Evolutionary conservation across 495 filamentous ascomycete genomes (phyloP).

Genomic region (Aspergillus baeticus): DNA sequence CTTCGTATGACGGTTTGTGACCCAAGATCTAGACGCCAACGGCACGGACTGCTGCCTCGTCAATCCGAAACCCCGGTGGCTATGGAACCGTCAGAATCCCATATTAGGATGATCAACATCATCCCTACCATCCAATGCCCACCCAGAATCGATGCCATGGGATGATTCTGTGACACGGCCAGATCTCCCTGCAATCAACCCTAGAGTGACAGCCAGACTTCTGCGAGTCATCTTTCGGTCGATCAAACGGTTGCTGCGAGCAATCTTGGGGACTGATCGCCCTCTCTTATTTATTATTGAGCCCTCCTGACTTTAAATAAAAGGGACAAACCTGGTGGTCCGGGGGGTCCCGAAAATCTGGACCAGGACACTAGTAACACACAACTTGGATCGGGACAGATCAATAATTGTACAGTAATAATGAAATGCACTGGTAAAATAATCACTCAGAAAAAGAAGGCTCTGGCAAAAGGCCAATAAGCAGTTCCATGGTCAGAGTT

Average conservation of each 20-base stretch:
- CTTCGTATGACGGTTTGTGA: constrained; percentile 19
- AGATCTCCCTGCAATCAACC: constrained; percentile 16
- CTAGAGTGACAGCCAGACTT: constrained; percentile 4
- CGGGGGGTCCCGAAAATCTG: constrained; percentile 12
- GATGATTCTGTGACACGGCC: constrained; percentile 14
- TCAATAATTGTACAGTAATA: too few relatives aligned
- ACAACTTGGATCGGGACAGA: constrained; percentile 5
- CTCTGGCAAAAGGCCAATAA: constrained; percentile 7
- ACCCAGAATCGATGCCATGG: background rate
- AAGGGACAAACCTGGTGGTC: background rate
- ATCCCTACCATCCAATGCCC: background rate
- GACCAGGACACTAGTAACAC: constrained; percentile 3
- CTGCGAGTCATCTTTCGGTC: constrained; percentile 21
- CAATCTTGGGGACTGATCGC: constrained; percentile 8
- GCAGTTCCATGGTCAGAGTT: constrained; percentile 3
- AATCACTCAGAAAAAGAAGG: constrained; percentile 9
- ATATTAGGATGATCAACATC: background rate
- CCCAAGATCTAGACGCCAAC: constrained; percentile 24
- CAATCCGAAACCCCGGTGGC: constrained; percentile 23
- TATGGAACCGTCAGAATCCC: constrained; percentile 8
- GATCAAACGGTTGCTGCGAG: constrained; percentile 15
- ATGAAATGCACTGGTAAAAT: constrained; percentile 7
- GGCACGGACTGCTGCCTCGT: constrained; percentile 17
- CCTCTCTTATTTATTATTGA: background rate
- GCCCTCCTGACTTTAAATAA: constrained; percentile 4